Evolutionary conservation across 257 asterid species (phyloP).

Genomic region (Hygrophila difformis): DNA sequence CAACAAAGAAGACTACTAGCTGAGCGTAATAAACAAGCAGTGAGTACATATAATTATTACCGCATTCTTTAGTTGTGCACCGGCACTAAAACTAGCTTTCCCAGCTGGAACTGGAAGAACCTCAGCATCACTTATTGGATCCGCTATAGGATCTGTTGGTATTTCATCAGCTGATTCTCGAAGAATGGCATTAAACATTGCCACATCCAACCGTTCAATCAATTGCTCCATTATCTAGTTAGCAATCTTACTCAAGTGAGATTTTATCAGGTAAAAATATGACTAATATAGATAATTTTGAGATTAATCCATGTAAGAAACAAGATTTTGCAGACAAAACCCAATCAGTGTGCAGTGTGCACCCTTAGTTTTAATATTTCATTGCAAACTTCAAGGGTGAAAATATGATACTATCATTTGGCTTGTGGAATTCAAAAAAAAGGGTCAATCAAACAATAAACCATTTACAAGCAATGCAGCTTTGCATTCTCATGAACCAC

Average conservation of each 20-base stretch:
- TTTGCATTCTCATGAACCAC: background rate
- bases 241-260: too few species aligned
- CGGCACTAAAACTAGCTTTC: conserved; percentile 73
- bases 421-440: background rate
- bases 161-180: conserved; percentile 62
- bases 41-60: conserved; percentile 25
- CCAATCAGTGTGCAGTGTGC: too few species aligned
- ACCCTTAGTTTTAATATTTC: too few species aligned
- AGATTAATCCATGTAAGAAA: background rate
- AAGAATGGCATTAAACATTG: conserved; percentile 84
- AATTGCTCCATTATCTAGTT: conserved; percentile 76
- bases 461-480: background rate
- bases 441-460: background rate
- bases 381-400: too few species aligned
- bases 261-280: too few species aligned
- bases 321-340: too few species aligned
- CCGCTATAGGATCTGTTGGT: conserved; percentile 81
- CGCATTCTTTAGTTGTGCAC: conserved; percentile 70
- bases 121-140: conserved; percentile 56
- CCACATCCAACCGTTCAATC: conserved; percentile 68
- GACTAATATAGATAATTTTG: too few species aligned
- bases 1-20: background rate
- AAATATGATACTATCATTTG: background rate
- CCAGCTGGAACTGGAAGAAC: conserved; percentile 72
- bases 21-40: background rate